phyloP scores from a whole-genome alignment of 73 alveolate genomes.

The Urostyla sp. region DNA sequence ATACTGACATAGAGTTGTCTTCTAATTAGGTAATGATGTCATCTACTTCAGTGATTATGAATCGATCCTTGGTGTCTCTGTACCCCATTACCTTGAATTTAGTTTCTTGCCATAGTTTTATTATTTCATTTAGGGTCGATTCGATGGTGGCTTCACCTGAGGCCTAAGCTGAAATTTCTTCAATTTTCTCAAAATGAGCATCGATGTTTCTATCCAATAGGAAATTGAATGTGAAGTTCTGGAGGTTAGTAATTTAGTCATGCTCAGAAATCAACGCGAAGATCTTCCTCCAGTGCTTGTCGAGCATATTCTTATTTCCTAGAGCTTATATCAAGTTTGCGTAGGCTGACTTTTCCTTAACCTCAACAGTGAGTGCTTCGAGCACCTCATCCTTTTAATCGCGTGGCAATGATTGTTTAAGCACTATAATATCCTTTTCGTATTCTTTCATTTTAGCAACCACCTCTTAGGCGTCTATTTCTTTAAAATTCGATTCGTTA shows the following conservation, averaged over 20 bases:
- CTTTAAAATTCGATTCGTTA: slow-evolving; percentile 61
- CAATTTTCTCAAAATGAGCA: slow-evolving; percentile 91
- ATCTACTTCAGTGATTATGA: slow-evolving; percentile 94
- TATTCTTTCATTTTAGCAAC: slow-evolving; percentile 72
- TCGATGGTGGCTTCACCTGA: slow-evolving; percentile 96
- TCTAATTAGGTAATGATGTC: slow-evolving; percentile 94
- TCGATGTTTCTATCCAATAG: slow-evolving; percentile 81
- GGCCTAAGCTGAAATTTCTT: slow-evolving; percentile 97
- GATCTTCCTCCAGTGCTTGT: slow-evolving; percentile 88
- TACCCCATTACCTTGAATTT: slow-evolving; percentile 87
- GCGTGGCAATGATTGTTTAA: slow-evolving; percentile 63
- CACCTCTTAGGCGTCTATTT: slow-evolving; percentile 66
- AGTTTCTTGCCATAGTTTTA: slow-evolving; percentile 89
- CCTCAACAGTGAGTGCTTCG: slow-evolving; percentile 58
- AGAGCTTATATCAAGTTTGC: slow-evolving; percentile 76
- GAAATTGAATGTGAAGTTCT: slow-evolving; percentile 77
- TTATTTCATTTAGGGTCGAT: slow-evolving; percentile 88
- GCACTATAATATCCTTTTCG: slow-evolving; percentile 68
- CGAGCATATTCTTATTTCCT: slow-evolving; percentile 81
- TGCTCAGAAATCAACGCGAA: slow-evolving; percentile 71
- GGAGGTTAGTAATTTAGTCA: slow-evolving; percentile 68
- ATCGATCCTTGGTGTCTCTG: slow-evolving; percentile 96
- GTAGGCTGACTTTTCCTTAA: slow-evolving; percentile 61
- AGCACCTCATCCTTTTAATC: slow-evolving; percentile 69
- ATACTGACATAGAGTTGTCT: slow-evolving; percentile 97